Evolutionary conservation across 345 rosid species (phyloP).

Genomic region (Acer campestre): DNA sequence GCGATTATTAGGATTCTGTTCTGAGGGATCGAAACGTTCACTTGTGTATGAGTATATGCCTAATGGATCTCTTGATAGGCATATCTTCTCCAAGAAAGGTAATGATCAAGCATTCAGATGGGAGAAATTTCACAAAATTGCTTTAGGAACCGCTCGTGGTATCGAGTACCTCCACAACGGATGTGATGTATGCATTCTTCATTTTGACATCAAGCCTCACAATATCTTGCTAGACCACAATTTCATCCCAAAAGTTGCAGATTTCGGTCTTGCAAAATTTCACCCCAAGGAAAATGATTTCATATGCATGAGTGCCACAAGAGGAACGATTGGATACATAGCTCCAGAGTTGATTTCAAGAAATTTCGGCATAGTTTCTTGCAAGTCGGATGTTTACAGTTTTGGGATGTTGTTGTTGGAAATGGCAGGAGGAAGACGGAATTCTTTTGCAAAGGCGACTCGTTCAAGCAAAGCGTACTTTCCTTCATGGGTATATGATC

Average conservation of each 20-base stretch:
- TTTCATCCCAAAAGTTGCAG: slow-evolving; percentile 33
- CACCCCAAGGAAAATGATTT: slow-evolving; percentile 20
- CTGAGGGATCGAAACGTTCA: neutral
- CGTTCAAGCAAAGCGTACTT: neutral
- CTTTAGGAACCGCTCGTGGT: slow-evolving; percentile 31
- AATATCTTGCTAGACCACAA: slow-evolving; percentile 30
- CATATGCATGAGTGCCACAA: slow-evolving; percentile 14
- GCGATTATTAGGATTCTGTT: slow-evolving; percentile 8
- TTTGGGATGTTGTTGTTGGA: slow-evolving; percentile 34
- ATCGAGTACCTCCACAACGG: slow-evolving; percentile 31
- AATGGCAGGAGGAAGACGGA: slow-evolving; percentile 24
- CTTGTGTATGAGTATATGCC: slow-evolving; percentile 20
- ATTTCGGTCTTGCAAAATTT: slow-evolving; percentile 32
- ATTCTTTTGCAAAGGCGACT: neutral
- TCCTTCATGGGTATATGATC: neutral
- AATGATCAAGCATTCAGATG: neutral
- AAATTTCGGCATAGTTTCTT: slow-evolving; percentile 22
- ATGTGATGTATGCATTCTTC: slow-evolving; percentile 31
- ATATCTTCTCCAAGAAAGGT: neutral
- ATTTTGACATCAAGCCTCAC: slow-evolving; percentile 37
- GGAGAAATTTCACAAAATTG: slow-evolving; percentile 16
- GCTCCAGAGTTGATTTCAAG: slow-evolving; percentile 32
- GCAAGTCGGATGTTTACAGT: slow-evolving; percentile 35
- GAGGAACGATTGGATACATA: slow-evolving; percentile 29
- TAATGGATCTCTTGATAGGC: slow-evolving; percentile 18